phyloP scores from a whole-genome alignment of 768 basidiomycete genomes.

The Suillus weaverae region DNA sequence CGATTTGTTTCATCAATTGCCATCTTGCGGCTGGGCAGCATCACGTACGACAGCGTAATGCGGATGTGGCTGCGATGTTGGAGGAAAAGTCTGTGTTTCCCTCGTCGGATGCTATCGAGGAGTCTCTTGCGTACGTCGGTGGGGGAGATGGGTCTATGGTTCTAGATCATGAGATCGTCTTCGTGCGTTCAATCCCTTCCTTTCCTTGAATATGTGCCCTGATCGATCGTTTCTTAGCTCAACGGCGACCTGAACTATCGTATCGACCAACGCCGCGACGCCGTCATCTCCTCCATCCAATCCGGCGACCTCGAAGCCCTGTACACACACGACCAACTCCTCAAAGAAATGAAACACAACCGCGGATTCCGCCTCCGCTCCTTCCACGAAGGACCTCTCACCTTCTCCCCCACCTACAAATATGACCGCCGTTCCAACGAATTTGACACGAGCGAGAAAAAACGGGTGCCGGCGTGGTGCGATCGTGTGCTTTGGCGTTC shows the following conservation, averaged over 20 bases:
- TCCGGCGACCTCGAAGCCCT: constrained; percentile 64
- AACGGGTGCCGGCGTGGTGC: constrained; percentile 92
- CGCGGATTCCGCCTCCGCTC: constrained; percentile 82
- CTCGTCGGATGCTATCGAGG: constrained; percentile 43
- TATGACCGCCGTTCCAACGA: constrained; percentile 78
- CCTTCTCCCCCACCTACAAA: constrained; percentile 92
- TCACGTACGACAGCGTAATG: constrained; percentile 78
- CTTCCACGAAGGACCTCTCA: constrained; percentile 81
- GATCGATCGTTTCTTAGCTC: constrained; percentile 44
- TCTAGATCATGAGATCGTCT: constrained; percentile 92
- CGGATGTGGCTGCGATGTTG: constrained; percentile 83
- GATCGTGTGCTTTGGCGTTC: constrained; percentile 87
- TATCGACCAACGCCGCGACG: constrained; percentile 88
- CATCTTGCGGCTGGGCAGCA: constrained; percentile 96
- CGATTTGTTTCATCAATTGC: constrained; percentile 93
- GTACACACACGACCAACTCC: constrained; percentile 80
- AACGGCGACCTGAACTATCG: constrained; percentile 98
- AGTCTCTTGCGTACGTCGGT: constrained; percentile 71
- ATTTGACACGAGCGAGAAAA: constrained; percentile 90
- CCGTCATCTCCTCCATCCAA: constrained; percentile 70
- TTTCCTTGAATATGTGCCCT: constrained; percentile 9
- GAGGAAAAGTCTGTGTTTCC: constrained; percentile 77
- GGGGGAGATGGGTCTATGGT: constrained; percentile 94
- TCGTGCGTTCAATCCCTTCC: constrained; percentile 44
- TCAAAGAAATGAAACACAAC: constrained; percentile 86